Evolutionary conservation across 805 yeast species (phyloP).

Genomic region (Lipomyces orientalis): DNA sequence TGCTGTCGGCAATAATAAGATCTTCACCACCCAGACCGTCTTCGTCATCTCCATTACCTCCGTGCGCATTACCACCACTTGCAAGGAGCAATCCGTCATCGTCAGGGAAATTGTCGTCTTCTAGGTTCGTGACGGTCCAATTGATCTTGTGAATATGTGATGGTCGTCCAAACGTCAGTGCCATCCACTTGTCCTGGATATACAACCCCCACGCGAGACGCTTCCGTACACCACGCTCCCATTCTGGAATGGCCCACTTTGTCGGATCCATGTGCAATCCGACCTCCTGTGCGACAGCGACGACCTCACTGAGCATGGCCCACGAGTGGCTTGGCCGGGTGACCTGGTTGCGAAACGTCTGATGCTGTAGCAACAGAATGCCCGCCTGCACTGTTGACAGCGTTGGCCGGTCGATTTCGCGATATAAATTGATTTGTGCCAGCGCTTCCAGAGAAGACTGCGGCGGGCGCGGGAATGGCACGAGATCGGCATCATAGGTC

Average conservation of each 20-base stretch:
- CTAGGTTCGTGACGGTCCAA: conserved; percentile 77
- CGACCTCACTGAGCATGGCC: conserved; percentile 73
- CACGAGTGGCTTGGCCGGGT: conserved; percentile 64
- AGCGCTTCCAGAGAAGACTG: conserved; percentile 37
- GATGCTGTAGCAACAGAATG: conserved; percentile 55
- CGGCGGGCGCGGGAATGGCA: conserved; percentile 34
- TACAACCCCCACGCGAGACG: conserved; percentile 96
- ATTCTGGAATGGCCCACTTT: conserved; percentile 88
- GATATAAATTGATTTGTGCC: conserved; percentile 31
- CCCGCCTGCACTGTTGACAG: conserved; percentile 51
- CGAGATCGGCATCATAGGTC: conserved; percentile 40
- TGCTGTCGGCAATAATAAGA: neutral
- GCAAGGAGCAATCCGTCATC: conserved; percentile 25
- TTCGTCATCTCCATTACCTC: conserved; percentile 23
- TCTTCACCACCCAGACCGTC: conserved; percentile 17
- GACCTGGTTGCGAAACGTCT: conserved; percentile 40
- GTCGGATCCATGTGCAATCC: conserved; percentile 92
- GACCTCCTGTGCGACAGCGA: conserved; percentile 84
- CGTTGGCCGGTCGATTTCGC: conserved; percentile 44
- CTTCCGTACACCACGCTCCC: conserved; percentile 90
- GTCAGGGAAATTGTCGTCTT: conserved; percentile 47
- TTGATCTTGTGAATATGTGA: conserved; percentile 76
- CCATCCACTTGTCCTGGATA: conserved; percentile 89
- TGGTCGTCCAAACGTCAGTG: conserved; percentile 81
- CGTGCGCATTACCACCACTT: conserved; percentile 15